Evolutionary conservation across 352 stramenopile species (phyloP).

Genomic region (Pythium oligandrum): DNA sequence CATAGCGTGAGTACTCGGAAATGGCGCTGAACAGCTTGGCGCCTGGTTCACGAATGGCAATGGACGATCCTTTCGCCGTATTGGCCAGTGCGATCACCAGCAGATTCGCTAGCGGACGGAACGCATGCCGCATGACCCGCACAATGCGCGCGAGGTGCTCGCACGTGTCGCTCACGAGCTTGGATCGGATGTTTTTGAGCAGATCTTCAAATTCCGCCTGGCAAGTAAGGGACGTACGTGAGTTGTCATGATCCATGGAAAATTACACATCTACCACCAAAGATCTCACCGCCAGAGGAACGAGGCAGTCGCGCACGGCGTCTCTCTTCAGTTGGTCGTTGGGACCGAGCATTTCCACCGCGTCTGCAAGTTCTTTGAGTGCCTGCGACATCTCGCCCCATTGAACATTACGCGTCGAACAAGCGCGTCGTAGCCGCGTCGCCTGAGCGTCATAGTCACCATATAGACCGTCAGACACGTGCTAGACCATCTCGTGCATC

Average conservation of each 20-base stretch:
- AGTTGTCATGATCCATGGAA: constrained; percentile 4
- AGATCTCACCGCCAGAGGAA: constrained; percentile 40
- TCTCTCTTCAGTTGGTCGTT: constrained; percentile 21
- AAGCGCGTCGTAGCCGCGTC: constrained; percentile 8
- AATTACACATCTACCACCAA: not conserved
- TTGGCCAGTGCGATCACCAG: constrained; percentile 40
- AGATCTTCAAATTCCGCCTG: constrained; percentile 38
- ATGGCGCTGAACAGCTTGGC: constrained; percentile 43
- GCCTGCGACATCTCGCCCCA: constrained; percentile 36
- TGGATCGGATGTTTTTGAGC: constrained; percentile 42
- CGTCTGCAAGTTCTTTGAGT: constrained; percentile 38
- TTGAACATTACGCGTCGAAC: constrained; percentile 18
- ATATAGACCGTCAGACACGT: no score
- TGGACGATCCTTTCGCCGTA: constrained; percentile 51
- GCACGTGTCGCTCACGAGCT: constrained; percentile 48
- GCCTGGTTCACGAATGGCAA: constrained; percentile 44
- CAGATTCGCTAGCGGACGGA: constrained; percentile 51
- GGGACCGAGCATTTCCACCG: constrained; percentile 32
- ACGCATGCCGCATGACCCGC: constrained; percentile 33
- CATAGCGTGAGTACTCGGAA: constrained; percentile 57
- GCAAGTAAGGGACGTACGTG: not conserved
- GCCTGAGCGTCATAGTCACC: constrained; percentile 7
- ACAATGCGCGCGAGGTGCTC: constrained; percentile 42
- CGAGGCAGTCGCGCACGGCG: constrained; percentile 27
- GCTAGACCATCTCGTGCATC: no score